Conservation (phyloP, 2,329 filamentous ascomycete genomes). For the Colletotrichum horii region DNA sequence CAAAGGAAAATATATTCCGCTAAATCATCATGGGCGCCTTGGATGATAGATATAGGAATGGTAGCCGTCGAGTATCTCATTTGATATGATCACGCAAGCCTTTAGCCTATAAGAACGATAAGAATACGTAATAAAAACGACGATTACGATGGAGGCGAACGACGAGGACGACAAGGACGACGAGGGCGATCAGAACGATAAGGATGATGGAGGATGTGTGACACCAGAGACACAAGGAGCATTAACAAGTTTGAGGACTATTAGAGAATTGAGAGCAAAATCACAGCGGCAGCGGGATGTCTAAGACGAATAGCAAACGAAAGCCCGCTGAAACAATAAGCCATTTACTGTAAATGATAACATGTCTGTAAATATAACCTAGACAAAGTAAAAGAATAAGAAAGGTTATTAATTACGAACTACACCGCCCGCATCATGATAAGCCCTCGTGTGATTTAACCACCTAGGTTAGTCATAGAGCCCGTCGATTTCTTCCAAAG, state of each 20-base stretch:
- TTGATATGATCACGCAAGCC: not conserved
- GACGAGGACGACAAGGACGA: too few species aligned
- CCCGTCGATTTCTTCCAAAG: not conserved
- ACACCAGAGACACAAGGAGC: too few species aligned
- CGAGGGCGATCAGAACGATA: too few species aligned
- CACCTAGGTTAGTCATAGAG: not conserved
- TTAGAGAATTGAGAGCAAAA: too few species aligned
- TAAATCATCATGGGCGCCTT: not conserved
- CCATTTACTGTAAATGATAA: too few species aligned
- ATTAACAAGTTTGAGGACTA: too few species aligned
- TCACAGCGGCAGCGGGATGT: too few species aligned
- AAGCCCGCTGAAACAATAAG: too few species aligned
- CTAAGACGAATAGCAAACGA: too few species aligned
- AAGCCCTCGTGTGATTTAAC: too few species aligned
- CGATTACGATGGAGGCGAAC: not conserved
- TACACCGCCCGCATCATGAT: not conserved
- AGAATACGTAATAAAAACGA: not conserved
- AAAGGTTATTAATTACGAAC: not conserved
- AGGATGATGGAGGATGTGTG: too few species aligned
- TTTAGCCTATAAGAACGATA: not conserved
- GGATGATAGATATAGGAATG: not conserved
- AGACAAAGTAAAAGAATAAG: not conserved
- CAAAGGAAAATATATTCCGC: not conserved
- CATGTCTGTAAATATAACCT: too few species aligned
- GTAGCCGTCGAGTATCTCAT: not conserved